Evolutionary conservation across 257 asterid species (phyloP).

Genomic region (Solanum bulbocastanum): DNA sequence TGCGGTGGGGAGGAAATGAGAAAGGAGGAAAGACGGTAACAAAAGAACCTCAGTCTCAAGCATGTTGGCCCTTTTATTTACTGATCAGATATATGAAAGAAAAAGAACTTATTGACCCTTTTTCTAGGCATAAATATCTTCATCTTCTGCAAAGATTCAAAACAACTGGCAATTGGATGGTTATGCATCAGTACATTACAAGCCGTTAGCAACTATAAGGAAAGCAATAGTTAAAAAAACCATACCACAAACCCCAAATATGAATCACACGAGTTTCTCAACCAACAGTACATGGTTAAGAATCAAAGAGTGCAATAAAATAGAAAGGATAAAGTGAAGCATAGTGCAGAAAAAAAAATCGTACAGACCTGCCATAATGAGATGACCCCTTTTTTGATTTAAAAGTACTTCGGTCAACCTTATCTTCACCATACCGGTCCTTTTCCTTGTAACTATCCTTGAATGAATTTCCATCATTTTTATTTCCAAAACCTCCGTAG

Average conservation of each 20-base stretch:
- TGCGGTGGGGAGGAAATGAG: not conserved
- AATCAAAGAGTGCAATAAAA: not conserved
- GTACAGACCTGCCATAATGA: conserved; percentile 45
- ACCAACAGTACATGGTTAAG: not conserved
- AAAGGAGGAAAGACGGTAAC: not conserved
- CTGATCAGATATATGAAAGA: not conserved
- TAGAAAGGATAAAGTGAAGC: not conserved
- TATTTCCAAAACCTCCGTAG: conserved; percentile 70
- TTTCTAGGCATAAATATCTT: not conserved
- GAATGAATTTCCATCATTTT: conserved; percentile 38
- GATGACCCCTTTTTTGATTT: conserved; percentile 47
- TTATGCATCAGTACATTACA: not conserved
- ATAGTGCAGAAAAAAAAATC: not conserved
- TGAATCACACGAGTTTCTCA: not conserved
- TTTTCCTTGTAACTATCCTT: conserved; percentile 28
- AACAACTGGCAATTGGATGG: not conserved
- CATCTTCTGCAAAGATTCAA: not conserved
- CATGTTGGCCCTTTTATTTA: not conserved
- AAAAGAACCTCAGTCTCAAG: not conserved
- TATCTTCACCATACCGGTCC: conserved; percentile 53
- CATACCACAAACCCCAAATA: not conserved
- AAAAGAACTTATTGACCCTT: not conserved
- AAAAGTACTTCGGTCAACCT: conserved; percentile 25
- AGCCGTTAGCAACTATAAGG: not conserved
- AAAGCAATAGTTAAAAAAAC: not conserved